Percentiles rank a stretch among this genome's conserved stretches.
phyloP scores from a whole-genome alignment of 1,139 yeast genomes.

The Magnusiomyces suaveolens region DNA sequence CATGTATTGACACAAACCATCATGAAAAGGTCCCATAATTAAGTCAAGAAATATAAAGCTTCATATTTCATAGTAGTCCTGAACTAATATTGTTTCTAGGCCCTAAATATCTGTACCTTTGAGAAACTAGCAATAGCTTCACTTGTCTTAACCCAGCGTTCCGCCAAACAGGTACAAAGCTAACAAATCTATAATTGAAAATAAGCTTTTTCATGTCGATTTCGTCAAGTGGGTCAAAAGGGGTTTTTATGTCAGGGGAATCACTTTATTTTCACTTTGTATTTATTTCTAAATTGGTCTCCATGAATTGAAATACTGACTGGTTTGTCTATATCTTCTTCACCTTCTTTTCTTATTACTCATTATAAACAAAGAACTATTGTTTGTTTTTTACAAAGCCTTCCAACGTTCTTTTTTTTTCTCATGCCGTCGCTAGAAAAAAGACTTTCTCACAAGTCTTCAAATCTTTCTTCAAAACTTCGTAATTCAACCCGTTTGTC shows the following conservation, averaged over 20 bases:
- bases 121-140: too few relatives aligned
- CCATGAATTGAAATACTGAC: not conserved
- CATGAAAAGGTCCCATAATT: not conserved
- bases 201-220: not conserved
- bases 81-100: too few relatives aligned
- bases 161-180: too few relatives aligned
- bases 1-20: not conserved
- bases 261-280: not conserved
- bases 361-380: too few relatives aligned
- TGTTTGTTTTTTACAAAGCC: too few relatives aligned
- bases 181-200: not conserved
- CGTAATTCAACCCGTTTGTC: not conserved
- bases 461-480: slow-evolving; percentile 6
- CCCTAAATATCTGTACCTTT: too few relatives aligned
- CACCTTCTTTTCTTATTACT: not conserved
- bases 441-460: slow-evolving; percentile 8
- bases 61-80: too few relatives aligned
- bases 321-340: too few relatives aligned
- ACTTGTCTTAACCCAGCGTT: too few relatives aligned
- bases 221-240: not conserved
- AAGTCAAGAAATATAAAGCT: too few relatives aligned
- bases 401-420: not conserved
- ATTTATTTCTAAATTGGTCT: not conserved
- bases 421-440: not conserved
- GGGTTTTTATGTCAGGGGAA: not conserved